Conservation (phyloP, 805 yeast species). For the Myxozyma vanderwaltii region DNA sequence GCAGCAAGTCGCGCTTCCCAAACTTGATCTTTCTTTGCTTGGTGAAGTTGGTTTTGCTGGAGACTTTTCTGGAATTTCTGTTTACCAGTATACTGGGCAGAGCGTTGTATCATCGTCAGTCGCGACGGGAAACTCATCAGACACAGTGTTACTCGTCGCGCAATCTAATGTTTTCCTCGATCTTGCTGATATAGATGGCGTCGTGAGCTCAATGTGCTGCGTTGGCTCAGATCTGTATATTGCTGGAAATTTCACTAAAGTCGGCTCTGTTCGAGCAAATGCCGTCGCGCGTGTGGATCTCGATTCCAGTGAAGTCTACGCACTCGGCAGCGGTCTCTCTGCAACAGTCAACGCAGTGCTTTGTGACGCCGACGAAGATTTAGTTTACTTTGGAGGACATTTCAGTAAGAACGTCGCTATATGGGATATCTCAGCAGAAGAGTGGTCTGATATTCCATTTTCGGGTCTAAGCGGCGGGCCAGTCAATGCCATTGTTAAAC, state of each 20-base stretch:
- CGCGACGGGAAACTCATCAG: conserved; percentile 5
- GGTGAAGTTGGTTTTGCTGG: conserved; percentile 45
- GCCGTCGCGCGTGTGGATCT: conserved; percentile 38
- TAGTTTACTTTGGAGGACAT: conserved; percentile 80
- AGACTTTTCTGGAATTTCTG: conserved; percentile 45
- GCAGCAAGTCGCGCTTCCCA: conserved; percentile 11
- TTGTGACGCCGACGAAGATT: conserved; percentile 51
- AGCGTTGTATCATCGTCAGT: not conserved
- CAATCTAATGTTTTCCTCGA: conserved; percentile 19
- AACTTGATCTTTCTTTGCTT: conserved; percentile 21
- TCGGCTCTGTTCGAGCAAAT: conserved; percentile 29
- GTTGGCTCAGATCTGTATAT: conserved; percentile 35
- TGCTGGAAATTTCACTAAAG: conserved; percentile 41
- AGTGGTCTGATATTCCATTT: conserved; percentile 60
- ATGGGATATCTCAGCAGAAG: conserved; percentile 54
- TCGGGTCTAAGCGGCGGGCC: conserved; percentile 66
- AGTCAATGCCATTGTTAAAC: conserved; percentile 63
- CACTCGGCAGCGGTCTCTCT: conserved; percentile 32
- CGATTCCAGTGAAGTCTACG: conserved; percentile 35
- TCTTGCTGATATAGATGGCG: conserved; percentile 23
- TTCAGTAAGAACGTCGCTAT: conserved; percentile 65
- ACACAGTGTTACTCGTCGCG: conserved; percentile 26
- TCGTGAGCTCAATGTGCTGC: conserved; percentile 34
- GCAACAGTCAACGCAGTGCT: conserved; percentile 52
- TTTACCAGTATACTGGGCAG: conserved; percentile 39